Evolutionary conservation across 1,284 basidiomycete species (phyloP).

Genomic region (Chondrostereum purpureum): DNA sequence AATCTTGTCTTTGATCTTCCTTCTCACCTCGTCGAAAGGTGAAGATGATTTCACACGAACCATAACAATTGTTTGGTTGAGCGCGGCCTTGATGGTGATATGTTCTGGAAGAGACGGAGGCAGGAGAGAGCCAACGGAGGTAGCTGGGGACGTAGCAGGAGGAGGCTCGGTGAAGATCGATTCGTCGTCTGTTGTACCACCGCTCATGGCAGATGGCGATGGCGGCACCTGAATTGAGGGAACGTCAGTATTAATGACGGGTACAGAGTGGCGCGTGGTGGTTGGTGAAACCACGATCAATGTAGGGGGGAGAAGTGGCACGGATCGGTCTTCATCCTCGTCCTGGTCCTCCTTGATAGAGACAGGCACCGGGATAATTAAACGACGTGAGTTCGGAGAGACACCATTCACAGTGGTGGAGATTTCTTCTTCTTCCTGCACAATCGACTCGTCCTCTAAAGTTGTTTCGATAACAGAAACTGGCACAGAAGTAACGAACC

Average conservation of each 20-base stretch:
- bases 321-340: not conserved
- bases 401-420: too few species aligned
- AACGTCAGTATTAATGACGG: not conserved
- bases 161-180: slow-evolving; percentile 14
- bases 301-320: not conserved
- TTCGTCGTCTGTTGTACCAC: slow-evolving; percentile 7
- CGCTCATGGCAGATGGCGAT: too few species aligned
- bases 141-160: slow-evolving; percentile 17
- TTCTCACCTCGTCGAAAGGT: slow-evolving; percentile 43
- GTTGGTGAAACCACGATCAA: slow-evolving; percentile 3
- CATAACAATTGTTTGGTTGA: slow-evolving; percentile 53
- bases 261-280: slow-evolving; percentile 2
- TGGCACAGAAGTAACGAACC: too few species aligned
- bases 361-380: not conserved
- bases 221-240: not conserved
- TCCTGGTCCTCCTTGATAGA: not conserved
- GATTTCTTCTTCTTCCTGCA: too few species aligned
- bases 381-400: too few species aligned
- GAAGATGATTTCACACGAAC: slow-evolving; percentile 44
- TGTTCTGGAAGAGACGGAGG: slow-evolving; percentile 23
- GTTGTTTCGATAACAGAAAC: too few species aligned
- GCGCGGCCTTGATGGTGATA: slow-evolving; percentile 61
- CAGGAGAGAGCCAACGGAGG: slow-evolving; percentile 13
- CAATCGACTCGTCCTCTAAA: too few species aligned
- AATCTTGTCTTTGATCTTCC: slow-evolving; percentile 57